Evolutionary conservation across 139 green algal species (phyloP).

Genomic region (Yamagishiella unicocca): DNA sequence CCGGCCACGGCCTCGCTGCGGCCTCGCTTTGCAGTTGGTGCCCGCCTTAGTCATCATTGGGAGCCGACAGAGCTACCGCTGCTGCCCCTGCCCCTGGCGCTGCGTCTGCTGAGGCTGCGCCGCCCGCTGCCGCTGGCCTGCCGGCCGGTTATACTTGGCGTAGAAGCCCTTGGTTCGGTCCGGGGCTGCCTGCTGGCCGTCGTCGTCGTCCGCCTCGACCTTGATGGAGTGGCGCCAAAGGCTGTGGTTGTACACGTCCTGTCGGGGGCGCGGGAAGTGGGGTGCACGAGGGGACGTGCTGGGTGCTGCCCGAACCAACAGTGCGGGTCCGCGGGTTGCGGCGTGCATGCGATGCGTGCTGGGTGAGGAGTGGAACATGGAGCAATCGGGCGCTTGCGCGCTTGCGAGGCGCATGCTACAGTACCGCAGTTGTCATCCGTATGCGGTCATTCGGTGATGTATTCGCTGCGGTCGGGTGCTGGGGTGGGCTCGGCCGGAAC

Average conservation of each 20-base stretch:
- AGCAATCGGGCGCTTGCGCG: not conserved
- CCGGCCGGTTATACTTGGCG: not conserved
- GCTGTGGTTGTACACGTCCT: constrained; percentile 37
- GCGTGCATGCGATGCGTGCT: not conserved
- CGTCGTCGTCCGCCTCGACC: not conserved
- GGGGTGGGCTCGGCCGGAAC: no score
- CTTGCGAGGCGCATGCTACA: no score
- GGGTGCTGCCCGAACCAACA: not conserved
- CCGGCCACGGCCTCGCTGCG: no score
- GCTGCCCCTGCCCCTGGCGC: not conserved
- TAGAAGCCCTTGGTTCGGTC: constrained; percentile 33
- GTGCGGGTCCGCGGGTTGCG: no score
- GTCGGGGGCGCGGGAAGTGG: not conserved
- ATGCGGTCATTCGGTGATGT: no score
- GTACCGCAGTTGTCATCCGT: no score
- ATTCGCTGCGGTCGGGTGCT: no score
- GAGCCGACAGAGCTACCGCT: no score
- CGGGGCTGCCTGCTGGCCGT: not conserved
- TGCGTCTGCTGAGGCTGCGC: not conserved
- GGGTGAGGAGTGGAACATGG: not conserved
- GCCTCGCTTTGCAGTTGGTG: no score
- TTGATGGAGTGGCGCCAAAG: constrained; percentile 22
- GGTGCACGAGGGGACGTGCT: not conserved
- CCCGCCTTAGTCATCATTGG: no score
- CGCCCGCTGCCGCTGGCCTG: not conserved